Evolutionary conservation across 805 yeast genomes (phyloP).

Genomic region (Monosporozyma yasuniensis): DNA sequence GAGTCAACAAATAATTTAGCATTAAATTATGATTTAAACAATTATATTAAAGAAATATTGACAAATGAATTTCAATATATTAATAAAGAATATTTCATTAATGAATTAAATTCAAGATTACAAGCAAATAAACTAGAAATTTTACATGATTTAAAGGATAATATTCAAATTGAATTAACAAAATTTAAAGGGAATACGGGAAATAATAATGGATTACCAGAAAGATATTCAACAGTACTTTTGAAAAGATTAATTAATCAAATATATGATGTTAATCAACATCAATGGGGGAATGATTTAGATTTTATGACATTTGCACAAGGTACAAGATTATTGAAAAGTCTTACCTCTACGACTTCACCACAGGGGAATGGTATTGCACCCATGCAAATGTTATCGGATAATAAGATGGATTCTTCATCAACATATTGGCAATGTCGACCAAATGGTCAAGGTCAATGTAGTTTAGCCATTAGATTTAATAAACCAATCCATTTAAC

Average conservation of each 20-base stretch:
- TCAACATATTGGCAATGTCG: conserved; percentile 29
- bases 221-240: conserved; percentile 20
- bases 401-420: conserved; percentile 12
- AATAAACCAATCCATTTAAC: conserved; percentile 33
- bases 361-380: conserved; percentile 19
- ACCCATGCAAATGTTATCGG: conserved; percentile 23
- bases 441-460: conserved; percentile 14
- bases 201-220: conserved; percentile 1
- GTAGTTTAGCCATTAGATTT: conserved; percentile 32
- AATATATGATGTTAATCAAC: conserved; percentile 27
- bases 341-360: conserved; percentile 30
- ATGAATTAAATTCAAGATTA: conserved; percentile 21
- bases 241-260: conserved; percentile 22
- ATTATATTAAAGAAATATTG: conserved; percentile 26
- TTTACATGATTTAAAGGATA: conserved; percentile 17
- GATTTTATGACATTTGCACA: conserved; percentile 30
- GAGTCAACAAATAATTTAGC: neutral
- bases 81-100: conserved; percentile 21
- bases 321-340: conserved; percentile 33
- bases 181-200: neutral
- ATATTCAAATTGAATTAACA: conserved; percentile 5
- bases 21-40: conserved; percentile 20
- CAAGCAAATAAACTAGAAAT: conserved; percentile 22
- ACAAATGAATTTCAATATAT: conserved; percentile 25
- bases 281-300: conserved; percentile 29